Percentiles rank a stretch among this genome's conserved stretches.
Conservation (phyloP, 495 filamentous ascomycete genomes). For the Hyaloscypha variabilis region DNA sequence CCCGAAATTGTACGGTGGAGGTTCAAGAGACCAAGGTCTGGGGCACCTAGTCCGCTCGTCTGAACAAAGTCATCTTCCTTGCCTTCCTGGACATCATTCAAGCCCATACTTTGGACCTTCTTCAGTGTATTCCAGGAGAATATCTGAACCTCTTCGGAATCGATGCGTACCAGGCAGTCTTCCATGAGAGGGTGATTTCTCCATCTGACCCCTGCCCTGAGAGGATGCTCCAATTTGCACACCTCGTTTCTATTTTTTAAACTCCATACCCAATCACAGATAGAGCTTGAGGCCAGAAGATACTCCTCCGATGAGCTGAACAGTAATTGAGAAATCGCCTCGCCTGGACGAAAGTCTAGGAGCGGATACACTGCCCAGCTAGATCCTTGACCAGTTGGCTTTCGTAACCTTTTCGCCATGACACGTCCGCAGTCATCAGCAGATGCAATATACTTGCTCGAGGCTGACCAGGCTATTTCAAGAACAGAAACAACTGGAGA, state of each 20-base stretch:
- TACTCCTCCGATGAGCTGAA: conserved; percentile 4
- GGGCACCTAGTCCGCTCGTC: not conserved
- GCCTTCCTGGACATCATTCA: not conserved
- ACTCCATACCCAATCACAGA: not conserved
- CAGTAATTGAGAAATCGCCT: conserved; percentile 5
- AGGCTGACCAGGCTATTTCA: conserved; percentile 17
- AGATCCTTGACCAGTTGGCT: conserved; percentile 2
- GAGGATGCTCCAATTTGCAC: not conserved
- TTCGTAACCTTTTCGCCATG: conserved; percentile 14
- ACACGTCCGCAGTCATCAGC: conserved; percentile 21
- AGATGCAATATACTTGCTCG: conserved; percentile 15
- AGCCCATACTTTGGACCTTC: not conserved
- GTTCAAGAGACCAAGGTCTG: conserved; percentile 4
- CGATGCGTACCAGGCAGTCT: conserved; percentile 10
- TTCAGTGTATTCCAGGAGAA: conserved; percentile 9
- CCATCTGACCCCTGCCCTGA: conserved; percentile 5
- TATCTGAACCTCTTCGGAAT: conserved; percentile 5
- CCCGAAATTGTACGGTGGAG: not conserved
- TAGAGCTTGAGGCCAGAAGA: conserved; percentile 1
- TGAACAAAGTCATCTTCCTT: conserved; percentile 2
- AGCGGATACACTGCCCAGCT: conserved; percentile 15
- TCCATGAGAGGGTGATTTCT: conserved; percentile 9
- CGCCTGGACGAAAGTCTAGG: conserved; percentile 11
- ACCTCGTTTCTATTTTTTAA: conserved; percentile 8
- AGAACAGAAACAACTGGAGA: conserved; percentile 9